These are phyloP conservation scores for Calonectria hawksworthii DNA, from an alignment of 2,329 filamentous ascomycete genomes.

Conservation along the genomic window DNA sequence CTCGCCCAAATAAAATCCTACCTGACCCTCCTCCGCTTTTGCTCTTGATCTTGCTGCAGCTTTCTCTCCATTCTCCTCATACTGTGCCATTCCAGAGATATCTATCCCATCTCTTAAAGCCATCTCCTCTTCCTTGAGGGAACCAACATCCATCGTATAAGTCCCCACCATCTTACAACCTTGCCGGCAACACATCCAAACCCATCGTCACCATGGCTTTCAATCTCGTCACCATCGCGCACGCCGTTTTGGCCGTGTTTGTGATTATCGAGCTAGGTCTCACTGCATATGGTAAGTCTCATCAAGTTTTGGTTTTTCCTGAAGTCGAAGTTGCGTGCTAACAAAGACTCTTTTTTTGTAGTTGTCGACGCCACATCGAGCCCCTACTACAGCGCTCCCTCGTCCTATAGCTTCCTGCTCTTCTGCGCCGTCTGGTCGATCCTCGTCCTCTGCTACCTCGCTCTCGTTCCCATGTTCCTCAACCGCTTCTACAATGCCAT, in stretches of 20 bases:
- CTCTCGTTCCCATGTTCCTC: conserved; percentile 75
- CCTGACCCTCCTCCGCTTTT: conserved; percentile 26
- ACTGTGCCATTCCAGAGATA: not conserved
- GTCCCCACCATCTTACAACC: not conserved
- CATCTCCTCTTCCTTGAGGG: not conserved
- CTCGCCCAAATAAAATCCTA: conserved; percentile 33
- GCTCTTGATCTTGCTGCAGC: not conserved
- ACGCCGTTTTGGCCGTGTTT: conserved; percentile 76
- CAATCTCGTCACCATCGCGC: conserved; percentile 72
- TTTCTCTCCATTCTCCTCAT: not conserved
- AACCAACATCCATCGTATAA: not conserved
- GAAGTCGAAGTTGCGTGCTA: not conserved
- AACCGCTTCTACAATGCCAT: conserved; percentile 73
- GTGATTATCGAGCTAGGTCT: conserved; percentile 82
- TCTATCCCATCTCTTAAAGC: not conserved
- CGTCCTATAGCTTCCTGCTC: conserved; percentile 80
- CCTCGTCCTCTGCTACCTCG: conserved; percentile 78
- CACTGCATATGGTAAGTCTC: conserved; percentile 75
- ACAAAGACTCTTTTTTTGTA: conserved; percentile 13
- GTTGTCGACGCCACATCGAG: conserved; percentile 53
- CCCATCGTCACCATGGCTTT: conserved; percentile 60
- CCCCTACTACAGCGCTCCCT: conserved; percentile 56
- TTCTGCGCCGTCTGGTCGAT: conserved; percentile 85
- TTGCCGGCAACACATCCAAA: not conserved
- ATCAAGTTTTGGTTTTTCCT: conserved; percentile 6